These are phyloP conservation scores for Santalum album DNA, from an alignment of 164 flowering plant species.

Conservation along the genomic window DNA sequence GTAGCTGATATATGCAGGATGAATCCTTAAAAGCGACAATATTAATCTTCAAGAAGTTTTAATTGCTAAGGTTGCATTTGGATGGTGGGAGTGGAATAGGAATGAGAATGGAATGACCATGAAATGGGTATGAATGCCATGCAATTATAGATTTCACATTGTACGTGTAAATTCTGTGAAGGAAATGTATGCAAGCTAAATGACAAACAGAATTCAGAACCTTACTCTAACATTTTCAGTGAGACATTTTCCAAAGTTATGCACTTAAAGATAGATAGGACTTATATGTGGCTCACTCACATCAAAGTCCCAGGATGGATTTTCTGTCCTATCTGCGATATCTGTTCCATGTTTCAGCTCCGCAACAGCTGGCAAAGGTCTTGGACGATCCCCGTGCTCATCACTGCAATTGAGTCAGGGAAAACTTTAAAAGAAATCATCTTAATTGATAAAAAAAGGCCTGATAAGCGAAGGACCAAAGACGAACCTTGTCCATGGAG, in stretches of 20 bases:
- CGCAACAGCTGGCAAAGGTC: conserved; percentile 51
- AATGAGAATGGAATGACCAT: too few species aligned
- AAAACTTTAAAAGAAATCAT: not conserved
- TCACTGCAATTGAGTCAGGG: conserved; percentile 41
- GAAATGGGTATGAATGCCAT: too few species aligned
- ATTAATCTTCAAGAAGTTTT: too few species aligned
- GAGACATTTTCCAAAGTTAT: not conserved
- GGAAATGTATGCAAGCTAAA: too few species aligned
- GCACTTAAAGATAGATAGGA: not conserved
- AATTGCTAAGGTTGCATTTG: too few species aligned
- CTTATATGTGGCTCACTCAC: conserved; percentile 26
- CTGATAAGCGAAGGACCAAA: not conserved
- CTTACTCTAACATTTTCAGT: too few species aligned
- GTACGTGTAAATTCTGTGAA: too few species aligned
- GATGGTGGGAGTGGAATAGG: too few species aligned
- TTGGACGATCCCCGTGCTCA: conserved; percentile 80
- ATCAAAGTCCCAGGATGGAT: conserved; percentile 78
- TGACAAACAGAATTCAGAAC: too few species aligned
- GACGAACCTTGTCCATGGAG: conserved; percentile 87
- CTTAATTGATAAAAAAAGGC: not conserved
- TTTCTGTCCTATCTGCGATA: conserved; percentile 47
- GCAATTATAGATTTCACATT: too few species aligned
- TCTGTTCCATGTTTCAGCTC: conserved; percentile 64
- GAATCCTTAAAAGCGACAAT: not conserved
- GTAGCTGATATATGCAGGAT: not conserved